Percentiles rank a stretch among this genome's conserved stretches.
phyloP scores from a whole-genome alignment of 2,329 filamentous ascomycete genomes.

The Fusarium bulbicola region DNA sequence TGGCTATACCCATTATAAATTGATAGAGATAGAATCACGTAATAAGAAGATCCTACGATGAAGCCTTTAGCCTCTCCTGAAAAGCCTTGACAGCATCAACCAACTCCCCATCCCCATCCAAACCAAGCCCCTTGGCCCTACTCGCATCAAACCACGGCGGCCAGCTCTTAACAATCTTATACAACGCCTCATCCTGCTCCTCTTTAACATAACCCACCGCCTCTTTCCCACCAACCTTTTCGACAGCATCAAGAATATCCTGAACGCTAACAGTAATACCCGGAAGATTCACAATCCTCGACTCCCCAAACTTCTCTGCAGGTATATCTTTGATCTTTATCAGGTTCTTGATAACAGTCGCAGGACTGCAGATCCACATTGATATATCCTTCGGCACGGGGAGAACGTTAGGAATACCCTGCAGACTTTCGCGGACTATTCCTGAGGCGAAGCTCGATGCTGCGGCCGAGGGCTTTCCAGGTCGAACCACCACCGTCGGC shows the following conservation, averaged over 20 bases:
- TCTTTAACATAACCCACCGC: constrained; percentile 55
- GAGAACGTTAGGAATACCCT: constrained; percentile 57
- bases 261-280: constrained; percentile 62
- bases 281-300: constrained; percentile 61
- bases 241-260: constrained; percentile 61
- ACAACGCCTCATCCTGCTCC: constrained; percentile 55
- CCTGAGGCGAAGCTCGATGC: constrained; percentile 69
- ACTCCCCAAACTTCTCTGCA: constrained; percentile 49
- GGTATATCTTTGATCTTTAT: constrained; percentile 54
- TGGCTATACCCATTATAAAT: neutral
- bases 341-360: constrained; percentile 59
- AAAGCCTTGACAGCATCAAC: constrained; percentile 46
- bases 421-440: constrained; percentile 66
- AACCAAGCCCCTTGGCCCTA: constrained; percentile 62
- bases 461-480: constrained; percentile 67
- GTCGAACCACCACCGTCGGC: constrained; percentile 68
- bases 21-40: neutral
- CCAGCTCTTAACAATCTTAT: constrained; percentile 63
- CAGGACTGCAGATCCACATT: constrained; percentile 63
- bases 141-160: constrained; percentile 60
- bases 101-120: constrained; percentile 55
- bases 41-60: neutral
- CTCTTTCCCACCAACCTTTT: constrained; percentile 57
- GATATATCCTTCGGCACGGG: constrained; percentile 56
- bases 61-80: constrained; percentile 26